Evolutionary conservation across 208 protist genomes (phyloP), one percentile per base, ranked within the genome.

Genomic region (Lotmaria passim): DNA sequence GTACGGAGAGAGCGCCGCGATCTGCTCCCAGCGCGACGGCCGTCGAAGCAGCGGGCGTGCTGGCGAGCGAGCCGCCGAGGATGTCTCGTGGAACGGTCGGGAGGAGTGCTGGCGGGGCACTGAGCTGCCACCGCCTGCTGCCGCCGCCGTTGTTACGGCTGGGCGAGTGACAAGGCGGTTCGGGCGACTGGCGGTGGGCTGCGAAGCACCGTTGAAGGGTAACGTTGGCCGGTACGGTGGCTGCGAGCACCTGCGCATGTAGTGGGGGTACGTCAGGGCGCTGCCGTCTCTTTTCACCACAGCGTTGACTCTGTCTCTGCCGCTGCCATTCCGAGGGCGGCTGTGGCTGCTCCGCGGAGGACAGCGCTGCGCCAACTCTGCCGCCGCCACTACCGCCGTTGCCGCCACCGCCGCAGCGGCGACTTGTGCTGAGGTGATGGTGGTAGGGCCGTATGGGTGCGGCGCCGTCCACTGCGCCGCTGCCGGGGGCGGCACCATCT

Each of bases 1-100:
- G 46, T 66, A 66, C 24, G 60, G 60, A 0, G 60, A 66, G 26
- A 66, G 60, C 1, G 47, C 60, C 14, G 30, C 7, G 3, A 66
- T 31, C 12, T 41, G 34, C 60, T 66, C 47, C 60, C 60, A 66
- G 21, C 46, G 44, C 30, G 60, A 34, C 34, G 30, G 31, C 8
- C 46, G 60, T 3, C 43, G 44, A 3, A 14, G 47, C 3, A 26
- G 33, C 23, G 23, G 33, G 12, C 31, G 31, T 30, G n/a, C 3
- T 0, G 56, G 26, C 1, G 12, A 50, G 26, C 6, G 19, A 17
- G 41, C 6, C 7, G 41, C 11, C n/a, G 39, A 17, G 38, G 38
- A 19, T 6, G 0, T 30, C 11, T 3, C 17, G 2, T 43, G 4
- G 52, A 7, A 33, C 14, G 15, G 19, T 15, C 2, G 6, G 41